Base-by-base conservation (phyloP, 371 early-diverging fungal genomes). In the Capillidium heterosporum region DNA sequence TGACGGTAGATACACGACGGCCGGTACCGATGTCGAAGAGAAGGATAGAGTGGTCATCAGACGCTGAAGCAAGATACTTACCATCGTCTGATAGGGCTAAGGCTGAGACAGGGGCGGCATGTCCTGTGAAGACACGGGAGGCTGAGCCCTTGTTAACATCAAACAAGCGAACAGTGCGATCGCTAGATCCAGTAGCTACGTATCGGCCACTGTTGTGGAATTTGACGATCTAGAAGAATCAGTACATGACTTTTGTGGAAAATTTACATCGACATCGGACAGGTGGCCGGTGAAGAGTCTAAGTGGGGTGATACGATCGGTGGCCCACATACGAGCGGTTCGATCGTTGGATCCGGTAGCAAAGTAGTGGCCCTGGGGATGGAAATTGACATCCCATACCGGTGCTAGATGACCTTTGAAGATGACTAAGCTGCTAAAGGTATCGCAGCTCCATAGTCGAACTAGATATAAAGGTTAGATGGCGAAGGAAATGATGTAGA, bases 181-280 rank as follows among this genome's bases (percentile, higher is more conserved):
- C 99, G 60, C 82, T 80, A 0, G 91, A 91, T 2, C 97, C 99
- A 10, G 96, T 94, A 27, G 91, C 84, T 17, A 99, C 55, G 66
- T 99, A 99, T 60, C 91, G 92, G 39, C 85, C 80, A 67, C 99
- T 99, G 4, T 99, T 99, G 70, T 99, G 99, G 69, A 99, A 99
- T 63, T 82, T 82, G 27, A 99, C 96, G 32, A 75, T 74, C 80
- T 80, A 60, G 35, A 27, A 41, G 23, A 23, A 41, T 52, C 13
- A 31, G 17, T 13, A 27, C 13, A 24, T 31, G 11, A 29, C 11
- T 8, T 11, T 28, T 26, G 15, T 21, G 28, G 27, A 32, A 48
- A 24, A 63, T 72, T 69, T 76, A 87, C 89, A 63, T 93, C 95
- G 1, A 99, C 97, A 72, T 99, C 99, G 3, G 95, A 87, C 32